phyloP scores from a whole-genome alignment of 148 eudicot species.

The Dysphania ambrosioides region DNA sequence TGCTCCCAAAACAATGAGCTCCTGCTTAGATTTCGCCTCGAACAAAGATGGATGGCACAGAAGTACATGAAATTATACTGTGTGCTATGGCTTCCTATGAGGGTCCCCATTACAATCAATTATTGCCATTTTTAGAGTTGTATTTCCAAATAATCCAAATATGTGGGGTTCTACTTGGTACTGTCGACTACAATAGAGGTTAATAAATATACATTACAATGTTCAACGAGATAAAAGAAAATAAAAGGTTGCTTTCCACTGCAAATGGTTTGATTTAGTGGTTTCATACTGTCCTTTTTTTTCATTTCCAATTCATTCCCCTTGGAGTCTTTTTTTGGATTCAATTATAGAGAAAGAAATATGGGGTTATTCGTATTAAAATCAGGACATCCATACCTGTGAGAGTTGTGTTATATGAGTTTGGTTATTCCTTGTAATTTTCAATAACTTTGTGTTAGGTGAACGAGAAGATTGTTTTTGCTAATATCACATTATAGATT shows the following conservation, averaged over 20 bases:
- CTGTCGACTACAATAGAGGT: neutral
- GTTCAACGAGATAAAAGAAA: neutral
- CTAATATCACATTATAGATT: too few species aligned
- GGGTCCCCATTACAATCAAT: constrained; percentile 1
- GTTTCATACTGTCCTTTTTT: neutral
- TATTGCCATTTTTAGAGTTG: neutral
- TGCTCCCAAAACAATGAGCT: neutral
- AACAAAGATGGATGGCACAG: neutral
- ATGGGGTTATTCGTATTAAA: too few species aligned
- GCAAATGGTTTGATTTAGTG: neutral
- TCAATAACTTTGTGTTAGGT: too few species aligned
- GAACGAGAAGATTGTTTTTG: too few species aligned
- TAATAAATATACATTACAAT: too few species aligned
- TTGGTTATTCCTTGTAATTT: too few species aligned
- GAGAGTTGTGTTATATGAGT: too few species aligned
- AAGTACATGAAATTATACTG: too few species aligned
- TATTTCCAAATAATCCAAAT: neutral
- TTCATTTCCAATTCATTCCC: neutral
- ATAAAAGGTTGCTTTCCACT: neutral
- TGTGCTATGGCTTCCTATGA: constrained; percentile 3
- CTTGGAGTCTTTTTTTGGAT: too few species aligned
- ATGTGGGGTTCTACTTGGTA: constrained; percentile 17
- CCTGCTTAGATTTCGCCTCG: neutral
- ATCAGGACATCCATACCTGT: too few species aligned
- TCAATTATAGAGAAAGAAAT: too few species aligned